phyloP scores from a whole-genome alignment of 83 land plant species.

The Picea engelmannii region DNA sequence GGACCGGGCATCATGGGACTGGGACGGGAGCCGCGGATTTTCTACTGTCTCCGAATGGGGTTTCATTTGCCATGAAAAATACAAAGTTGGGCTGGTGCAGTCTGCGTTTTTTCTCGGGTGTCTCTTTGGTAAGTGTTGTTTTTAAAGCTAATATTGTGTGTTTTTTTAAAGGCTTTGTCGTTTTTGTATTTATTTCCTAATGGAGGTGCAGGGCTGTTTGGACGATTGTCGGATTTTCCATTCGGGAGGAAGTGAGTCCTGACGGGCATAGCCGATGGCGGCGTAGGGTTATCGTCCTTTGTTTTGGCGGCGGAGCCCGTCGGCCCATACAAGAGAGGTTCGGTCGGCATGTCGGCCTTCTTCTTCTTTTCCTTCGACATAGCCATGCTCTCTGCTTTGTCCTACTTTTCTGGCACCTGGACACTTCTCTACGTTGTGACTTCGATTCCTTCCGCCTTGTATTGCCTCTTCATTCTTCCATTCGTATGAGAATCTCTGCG shows the following conservation, averaged over 20 bases:
- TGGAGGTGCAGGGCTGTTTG: slow-evolving; percentile 80
- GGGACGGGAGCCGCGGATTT: slow-evolving; percentile 52
- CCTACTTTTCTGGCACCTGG: slow-evolving; percentile 60
- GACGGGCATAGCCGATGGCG: slow-evolving; percentile 65
- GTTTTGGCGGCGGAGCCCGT: slow-evolving; percentile 86
- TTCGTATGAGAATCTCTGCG: too few relatives aligned
- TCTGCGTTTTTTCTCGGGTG: slow-evolving; percentile 83
- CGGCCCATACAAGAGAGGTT: slow-evolving; percentile 77
- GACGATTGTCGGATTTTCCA: slow-evolving; percentile 71
- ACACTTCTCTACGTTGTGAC: background rate
- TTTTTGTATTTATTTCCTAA: too few relatives aligned
- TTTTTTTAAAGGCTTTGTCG: too few relatives aligned
- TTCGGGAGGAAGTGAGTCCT: slow-evolving; percentile 78
- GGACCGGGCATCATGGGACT: slow-evolving; percentile 69
- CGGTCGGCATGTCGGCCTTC: slow-evolving; percentile 88
- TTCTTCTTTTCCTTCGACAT: slow-evolving; percentile 80
- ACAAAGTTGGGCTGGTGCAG: slow-evolving; percentile 82
- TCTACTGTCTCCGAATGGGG: slow-evolving; percentile 87
- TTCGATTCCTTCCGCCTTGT: too few relatives aligned
- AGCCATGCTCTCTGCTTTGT: slow-evolving; percentile 43
- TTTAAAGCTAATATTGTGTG: too few relatives aligned
- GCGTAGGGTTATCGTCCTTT: slow-evolving; percentile 79
- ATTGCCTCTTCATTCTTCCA: too few relatives aligned
- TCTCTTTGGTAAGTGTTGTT: slow-evolving; percentile 76
- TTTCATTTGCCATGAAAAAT: slow-evolving; percentile 63